These are phyloP conservation scores for Sclerotinia minor DNA, from an alignment of 2,329 filamentous ascomycete species.

Conservation along the genomic window DNA sequence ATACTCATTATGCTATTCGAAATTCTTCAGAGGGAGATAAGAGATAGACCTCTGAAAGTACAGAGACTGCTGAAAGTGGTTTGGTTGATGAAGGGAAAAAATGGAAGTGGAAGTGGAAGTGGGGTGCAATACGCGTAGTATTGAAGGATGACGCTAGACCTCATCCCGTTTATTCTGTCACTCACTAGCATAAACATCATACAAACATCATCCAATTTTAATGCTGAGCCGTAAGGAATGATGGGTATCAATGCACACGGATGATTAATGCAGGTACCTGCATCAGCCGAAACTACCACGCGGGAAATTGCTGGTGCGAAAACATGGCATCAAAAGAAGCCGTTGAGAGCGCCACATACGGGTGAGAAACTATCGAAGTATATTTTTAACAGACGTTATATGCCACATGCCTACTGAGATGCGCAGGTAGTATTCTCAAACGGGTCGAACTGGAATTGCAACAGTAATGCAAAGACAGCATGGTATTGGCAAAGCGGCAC, in stretches of 20 bases:
- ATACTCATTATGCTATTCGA: too few species aligned
- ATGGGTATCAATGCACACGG: not conserved
- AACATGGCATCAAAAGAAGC: not conserved
- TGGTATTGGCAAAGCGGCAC: conserved; percentile 1
- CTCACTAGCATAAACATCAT: too few species aligned
- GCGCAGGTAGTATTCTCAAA: not conserved
- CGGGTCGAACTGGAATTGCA: not conserved
- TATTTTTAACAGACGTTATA: not conserved
- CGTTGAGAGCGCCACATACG: not conserved
- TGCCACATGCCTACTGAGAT: not conserved
- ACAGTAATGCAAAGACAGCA: not conserved
- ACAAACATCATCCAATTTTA: not conserved
- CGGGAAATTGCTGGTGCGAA: not conserved
- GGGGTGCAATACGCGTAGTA: too few species aligned
- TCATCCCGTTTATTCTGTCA: too few species aligned
- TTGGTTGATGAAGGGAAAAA: too few species aligned
- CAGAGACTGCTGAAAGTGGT: too few species aligned
- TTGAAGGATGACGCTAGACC: too few species aligned
- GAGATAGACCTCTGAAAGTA: too few species aligned
- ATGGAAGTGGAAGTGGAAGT: too few species aligned
- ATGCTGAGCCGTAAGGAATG: not conserved
- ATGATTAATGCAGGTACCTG: not conserved
- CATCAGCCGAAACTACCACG: not conserved
- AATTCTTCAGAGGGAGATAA: too few species aligned
- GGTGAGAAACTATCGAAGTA: not conserved